Conservation (phyloP, 2,329 filamentous ascomycete genomes). For the Botrytis elliptica region DNA sequence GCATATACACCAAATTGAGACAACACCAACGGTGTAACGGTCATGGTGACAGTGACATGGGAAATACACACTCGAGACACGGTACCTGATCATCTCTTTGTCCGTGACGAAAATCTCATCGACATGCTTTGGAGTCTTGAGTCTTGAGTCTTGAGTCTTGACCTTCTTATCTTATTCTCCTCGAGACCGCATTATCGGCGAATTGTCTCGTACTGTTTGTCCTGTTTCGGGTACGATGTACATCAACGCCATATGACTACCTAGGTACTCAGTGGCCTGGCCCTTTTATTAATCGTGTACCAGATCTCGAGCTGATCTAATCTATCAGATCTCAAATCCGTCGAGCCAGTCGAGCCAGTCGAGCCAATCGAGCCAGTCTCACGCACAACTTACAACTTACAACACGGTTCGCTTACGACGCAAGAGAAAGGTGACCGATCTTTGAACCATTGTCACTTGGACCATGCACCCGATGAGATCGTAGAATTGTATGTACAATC, state of each 20-base stretch:
- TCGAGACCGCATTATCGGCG: background rate
- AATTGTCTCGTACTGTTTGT: background rate
- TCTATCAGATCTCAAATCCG: background rate
- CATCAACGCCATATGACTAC: too few species aligned
- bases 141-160: background rate
- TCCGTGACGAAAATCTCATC: background rate
- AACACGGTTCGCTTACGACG: background rate
- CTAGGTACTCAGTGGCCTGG: background rate
- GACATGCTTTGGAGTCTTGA: background rate
- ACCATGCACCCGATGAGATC: background rate
- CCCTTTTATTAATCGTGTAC: background rate
- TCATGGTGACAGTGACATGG: background rate
- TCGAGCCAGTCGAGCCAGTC: background rate
- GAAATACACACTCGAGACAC: background rate
- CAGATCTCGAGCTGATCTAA: background rate
- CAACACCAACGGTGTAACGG: constrained; percentile 6
- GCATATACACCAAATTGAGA: background rate
- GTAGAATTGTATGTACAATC: background rate
- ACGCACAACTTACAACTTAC: background rate
- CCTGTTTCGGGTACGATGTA: background rate
- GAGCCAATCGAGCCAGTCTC: background rate
- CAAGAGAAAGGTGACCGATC: background rate
- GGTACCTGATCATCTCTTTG: background rate
- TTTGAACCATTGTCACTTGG: background rate
- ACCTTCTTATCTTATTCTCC: background rate